These are phyloP conservation scores for Fusarium caatingaense DNA, from an alignment of 2,329 filamentous ascomycete genomes.

Conservation along the genomic window DNA sequence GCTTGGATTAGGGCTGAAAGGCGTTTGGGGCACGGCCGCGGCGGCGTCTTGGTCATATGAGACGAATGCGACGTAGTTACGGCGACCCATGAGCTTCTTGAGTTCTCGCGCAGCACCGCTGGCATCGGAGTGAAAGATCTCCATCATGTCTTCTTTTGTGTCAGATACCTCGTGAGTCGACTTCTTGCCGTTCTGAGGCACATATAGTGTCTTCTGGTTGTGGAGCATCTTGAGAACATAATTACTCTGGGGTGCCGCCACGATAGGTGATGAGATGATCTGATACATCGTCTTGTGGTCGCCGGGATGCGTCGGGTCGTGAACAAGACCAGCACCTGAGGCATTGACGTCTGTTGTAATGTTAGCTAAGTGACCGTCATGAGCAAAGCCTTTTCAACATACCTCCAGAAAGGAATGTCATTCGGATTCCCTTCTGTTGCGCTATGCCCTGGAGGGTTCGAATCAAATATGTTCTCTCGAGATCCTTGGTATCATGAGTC, in stretches of 20 bases:
- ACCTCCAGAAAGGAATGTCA: conserved; percentile 96
- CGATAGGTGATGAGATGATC: conserved; percentile 91
- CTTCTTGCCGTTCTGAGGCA: conserved; percentile 86
- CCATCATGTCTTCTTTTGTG: conserved; percentile 99
- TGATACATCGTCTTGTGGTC: conserved; percentile 99
- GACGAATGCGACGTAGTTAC: conserved; percentile 95
- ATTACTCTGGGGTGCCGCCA: conserved; percentile 84
- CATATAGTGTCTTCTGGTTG: conserved; percentile 90
- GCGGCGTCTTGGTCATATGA: conserved; percentile 90
- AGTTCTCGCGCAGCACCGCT: conserved; percentile 84
- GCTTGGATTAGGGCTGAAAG: conserved; percentile 54
- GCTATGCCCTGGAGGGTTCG: conserved; percentile 94
- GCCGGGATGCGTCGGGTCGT: conserved; percentile 89
- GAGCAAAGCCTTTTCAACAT: conserved; percentile 47
- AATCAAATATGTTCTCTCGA: conserved; percentile 96
- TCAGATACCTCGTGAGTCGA: conserved; percentile 81
- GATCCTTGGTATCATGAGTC: conserved; percentile 98
- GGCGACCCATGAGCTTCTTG: conserved; percentile 90
- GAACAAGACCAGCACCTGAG: conserved; percentile 91
- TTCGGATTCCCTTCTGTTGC: conserved; percentile 93
- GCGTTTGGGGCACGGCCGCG: conserved; percentile 50
- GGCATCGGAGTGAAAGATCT: conserved; percentile 96
- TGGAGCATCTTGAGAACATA: conserved; percentile 97
- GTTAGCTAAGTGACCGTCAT: conserved; percentile 36
- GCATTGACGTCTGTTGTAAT: conserved; percentile 77